Conservation (phyloP, 305 asterid species). For the Fraxinus dipetala region DNA sequence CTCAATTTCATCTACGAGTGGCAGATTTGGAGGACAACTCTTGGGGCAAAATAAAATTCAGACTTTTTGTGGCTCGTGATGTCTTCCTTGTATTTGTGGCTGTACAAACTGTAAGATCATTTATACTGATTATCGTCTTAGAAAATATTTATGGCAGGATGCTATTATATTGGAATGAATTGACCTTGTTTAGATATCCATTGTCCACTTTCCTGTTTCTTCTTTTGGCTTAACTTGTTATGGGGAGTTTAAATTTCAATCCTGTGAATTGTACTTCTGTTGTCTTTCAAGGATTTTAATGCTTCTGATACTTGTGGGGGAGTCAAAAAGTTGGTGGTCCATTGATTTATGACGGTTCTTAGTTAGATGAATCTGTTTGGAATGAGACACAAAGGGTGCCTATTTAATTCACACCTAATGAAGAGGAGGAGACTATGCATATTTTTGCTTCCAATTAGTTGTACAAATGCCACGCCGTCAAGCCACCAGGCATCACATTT, state of each 20-base stretch:
- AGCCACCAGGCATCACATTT: background rate
- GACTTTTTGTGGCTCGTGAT: constrained; percentile 58
- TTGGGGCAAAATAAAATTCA: constrained; percentile 51
- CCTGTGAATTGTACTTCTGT: background rate
- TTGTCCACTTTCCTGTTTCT: background rate
- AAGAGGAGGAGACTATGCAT: background rate
- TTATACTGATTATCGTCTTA: background rate
- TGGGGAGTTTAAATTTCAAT: background rate
- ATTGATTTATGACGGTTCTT: background rate
- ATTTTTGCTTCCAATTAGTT: background rate
- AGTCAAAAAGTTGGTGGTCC: background rate
- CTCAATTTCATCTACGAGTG: constrained; percentile 53
- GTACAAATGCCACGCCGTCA: background rate
- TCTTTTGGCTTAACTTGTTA: background rate
- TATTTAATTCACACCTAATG: background rate
- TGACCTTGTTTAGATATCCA: background rate
- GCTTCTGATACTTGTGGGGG: background rate
- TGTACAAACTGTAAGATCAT: constrained; percentile 48
- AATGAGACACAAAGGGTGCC: background rate
- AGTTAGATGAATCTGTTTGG: background rate
- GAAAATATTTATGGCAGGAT: background rate
- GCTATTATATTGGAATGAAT: background rate
- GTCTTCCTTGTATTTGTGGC: constrained; percentile 54
- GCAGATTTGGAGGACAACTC: constrained; percentile 41
- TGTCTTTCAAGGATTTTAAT: background rate